Evolutionary conservation across 495 filamentous ascomycete species (phyloP).

Genomic region (Barbatosphaeria neglecta): DNA sequence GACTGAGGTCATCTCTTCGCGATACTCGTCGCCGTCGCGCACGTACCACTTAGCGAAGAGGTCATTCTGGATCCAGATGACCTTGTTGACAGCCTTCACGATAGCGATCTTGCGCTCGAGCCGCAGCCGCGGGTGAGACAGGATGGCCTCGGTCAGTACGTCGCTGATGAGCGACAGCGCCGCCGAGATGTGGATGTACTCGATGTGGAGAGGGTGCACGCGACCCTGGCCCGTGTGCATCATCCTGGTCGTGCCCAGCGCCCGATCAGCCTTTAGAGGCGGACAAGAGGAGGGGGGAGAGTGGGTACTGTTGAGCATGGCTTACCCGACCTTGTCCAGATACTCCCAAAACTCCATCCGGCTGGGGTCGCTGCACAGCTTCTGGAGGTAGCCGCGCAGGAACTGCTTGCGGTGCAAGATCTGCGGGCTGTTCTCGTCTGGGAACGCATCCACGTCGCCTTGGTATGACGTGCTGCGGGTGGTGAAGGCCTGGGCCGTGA

Average conservation of each 20-base stretch:
- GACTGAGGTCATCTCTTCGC: conserved; percentile 43
- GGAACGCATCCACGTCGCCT: conserved; percentile 46
- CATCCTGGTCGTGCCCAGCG: conserved; percentile 35
- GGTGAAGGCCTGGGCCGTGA: conserved; percentile 60
- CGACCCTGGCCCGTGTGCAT: conserved; percentile 60
- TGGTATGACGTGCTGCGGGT: conserved; percentile 55
- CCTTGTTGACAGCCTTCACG: conserved; percentile 49
- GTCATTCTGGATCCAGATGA: conserved; percentile 68
- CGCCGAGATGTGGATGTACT: conserved; percentile 64
- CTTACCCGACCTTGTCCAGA: conserved; percentile 60
- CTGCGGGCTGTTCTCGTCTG: conserved; percentile 54
- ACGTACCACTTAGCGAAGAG: conserved; percentile 68
- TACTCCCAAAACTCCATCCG: conserved; percentile 71
- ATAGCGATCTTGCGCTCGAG: conserved; percentile 54
- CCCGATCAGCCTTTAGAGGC: neutral
- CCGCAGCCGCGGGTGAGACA: conserved; percentile 53
- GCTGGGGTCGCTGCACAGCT: conserved; percentile 57
- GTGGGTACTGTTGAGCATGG: neutral
- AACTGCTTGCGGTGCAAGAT: conserved; percentile 70
- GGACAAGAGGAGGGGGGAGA: neutral
- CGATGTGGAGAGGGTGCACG: conserved; percentile 54
- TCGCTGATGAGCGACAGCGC: conserved; percentile 61
- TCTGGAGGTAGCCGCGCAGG: conserved; percentile 56
- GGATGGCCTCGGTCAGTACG: conserved; percentile 59
- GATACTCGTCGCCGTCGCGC: conserved; percentile 59